Evolutionary conservation across 768 basidiomycete species (phyloP), one percentile per base, ranked within the genome.

Genomic region (Auricularia auricula-judae): DNA sequence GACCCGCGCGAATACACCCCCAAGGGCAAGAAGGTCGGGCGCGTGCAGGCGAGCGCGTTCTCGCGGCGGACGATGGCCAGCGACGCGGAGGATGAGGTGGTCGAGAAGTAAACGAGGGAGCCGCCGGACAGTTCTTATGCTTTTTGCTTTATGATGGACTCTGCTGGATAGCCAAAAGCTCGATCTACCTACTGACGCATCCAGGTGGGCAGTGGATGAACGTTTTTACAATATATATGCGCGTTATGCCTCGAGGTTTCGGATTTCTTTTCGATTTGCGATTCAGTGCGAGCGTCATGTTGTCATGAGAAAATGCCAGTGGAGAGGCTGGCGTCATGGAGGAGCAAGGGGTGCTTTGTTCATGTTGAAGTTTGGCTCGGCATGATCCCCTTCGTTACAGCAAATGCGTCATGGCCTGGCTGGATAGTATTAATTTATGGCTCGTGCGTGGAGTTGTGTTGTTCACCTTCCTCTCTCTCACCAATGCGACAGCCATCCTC

Each of bases 41-140:
- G 74, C 36, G 69, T 73, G 56, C 70, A 64, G n/a, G 71, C 71
- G 2, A 68, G 71, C 12, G 43, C 72, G 68, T 75, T 79, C 65
- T 86, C 88, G 63, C 82, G 88, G 71, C 81, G 88, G 73, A 90
- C 89, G 61, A 87, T 88, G 86, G 88, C 86, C 51, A 89, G 87
- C 71, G 89, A 91, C 70, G 89, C 89, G 42, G 90, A 92, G 72
- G 90, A 91, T 67, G 83, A 87, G 68, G 76, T 88, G 65, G 78
- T 87, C 64, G 74, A 74, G 3, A 74, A 74, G 61, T 67, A 53
- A 61, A 51, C 47, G 1, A 51, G 11, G 47, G 47, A 51, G 12
- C 1, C 7, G 39, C 2, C 39, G 39, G 39, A 42, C 39, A 42
- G 39, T 42, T 42, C 39, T 42, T 18, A 56, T 23, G 54, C 21